Evolutionary conservation across 1,284 basidiomycete genomes (phyloP), one percentile per base, ranked within the genome.

Genomic region (Pisolithus thermaeus): DNA sequence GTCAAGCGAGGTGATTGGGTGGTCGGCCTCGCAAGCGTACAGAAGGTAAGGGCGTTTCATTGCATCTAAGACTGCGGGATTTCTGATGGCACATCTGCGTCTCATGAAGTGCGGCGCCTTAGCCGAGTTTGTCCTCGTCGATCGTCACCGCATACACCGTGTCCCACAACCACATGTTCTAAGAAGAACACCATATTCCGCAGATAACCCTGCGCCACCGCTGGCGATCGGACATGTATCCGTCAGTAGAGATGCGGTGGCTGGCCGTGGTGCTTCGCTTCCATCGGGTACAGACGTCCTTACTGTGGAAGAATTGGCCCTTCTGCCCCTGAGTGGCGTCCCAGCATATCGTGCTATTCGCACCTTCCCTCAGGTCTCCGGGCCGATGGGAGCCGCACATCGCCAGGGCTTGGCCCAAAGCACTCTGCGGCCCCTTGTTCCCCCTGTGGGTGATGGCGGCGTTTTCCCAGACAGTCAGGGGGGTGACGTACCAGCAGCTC

Each of bases 1-100:
- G 75, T 82, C 20, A 75, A 75, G 61, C 80, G 82, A 57, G 89
- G 90, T 7, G 92, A 95, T 60, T 89, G 91, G 81, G 86, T 93
- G 9, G 73, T 90, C 53, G 92, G 90, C 9, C 60, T 93, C 51
- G 61, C 86, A 61, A 87, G 92, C 60, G 73, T 88, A 16, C 75
- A 78, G 56, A 91, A 90, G 82, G 90, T 91, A 55, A 59, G 79
- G 65, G 9, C 22, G n/a, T 46, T 44, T 46, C 37, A 42, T 25
- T 22, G 37, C 50, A 43, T 46, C 52, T 59, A 35, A 54, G 43
- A 23, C 43, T 9, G 28, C 28, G 7, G 14, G 18, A 56, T 44
- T 50, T 41, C 16, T 44, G 41, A 51, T 8, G 3, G 7, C 25
- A 52, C 48, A 30, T 59, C 27, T 57, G 42, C 44, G 27, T 37